Base-by-base conservation (phyloP, 176 grass and related monocot species). In the Zoysia japonica region DNA sequence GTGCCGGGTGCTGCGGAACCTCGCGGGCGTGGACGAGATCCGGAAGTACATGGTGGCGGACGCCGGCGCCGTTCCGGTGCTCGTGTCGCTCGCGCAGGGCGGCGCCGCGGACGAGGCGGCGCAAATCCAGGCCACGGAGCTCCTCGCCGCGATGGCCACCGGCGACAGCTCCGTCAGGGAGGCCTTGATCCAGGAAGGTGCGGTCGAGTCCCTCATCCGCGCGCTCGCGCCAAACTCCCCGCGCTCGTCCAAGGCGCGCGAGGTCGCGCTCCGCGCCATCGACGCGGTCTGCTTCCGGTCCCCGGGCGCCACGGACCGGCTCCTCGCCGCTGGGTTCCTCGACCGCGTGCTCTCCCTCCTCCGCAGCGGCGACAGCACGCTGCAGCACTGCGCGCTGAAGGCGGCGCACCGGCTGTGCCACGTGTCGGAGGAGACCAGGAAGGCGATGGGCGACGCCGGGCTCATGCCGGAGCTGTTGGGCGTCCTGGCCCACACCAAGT, bases 391-490 rank as follows among this genome's bases (percentile, higher is more conserved):
- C 61, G 84, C 90, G 1, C 72, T 99, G 4, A 99, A 91, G 79
- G 64, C 88, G 1, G 72, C 82, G 71, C 86, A 81, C 56, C 75
- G 83, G n/a, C 78, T 99, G 51, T 93, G 90, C 55, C 77, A 67
- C 56, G 19, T 86, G 15, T 99, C 90, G 16, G 88, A 93, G 59
- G 90, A 86, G 67, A 57, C 80, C 2, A 99, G 76, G 78, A 95
- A 91, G 61, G 83, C 90, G 15, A 89, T 95, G 86, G 96, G 96
- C n/a, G 84, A 95, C 54, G 84, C 75, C 46, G 88, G 90, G 35
- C 86, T 99, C 86, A 95, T 99, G 86, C 85, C 86, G 16, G 96
- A 99, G 90, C 88, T 99, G 41, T 68, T 91, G 50, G 12, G 17
- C 40, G 74, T 91, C 66, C 82, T 99, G 45, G 84, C 91, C 6